Evolutionary conservation across 768 basidiomycete genomes (phyloP).

Genomic region (Leucogyrophana mollusca): DNA sequence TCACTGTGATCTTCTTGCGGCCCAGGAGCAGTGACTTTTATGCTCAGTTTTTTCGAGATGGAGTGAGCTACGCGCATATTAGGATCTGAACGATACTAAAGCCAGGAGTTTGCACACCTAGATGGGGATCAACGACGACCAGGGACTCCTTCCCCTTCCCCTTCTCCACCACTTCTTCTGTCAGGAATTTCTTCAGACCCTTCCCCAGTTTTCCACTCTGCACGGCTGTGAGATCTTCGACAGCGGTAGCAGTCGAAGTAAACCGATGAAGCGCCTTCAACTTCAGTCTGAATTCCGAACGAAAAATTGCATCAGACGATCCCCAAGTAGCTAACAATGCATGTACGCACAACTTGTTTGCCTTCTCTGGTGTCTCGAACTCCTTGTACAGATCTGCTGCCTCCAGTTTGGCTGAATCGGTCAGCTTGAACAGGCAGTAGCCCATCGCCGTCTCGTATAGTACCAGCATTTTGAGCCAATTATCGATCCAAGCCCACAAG

Average conservation of each 20-base stretch:
- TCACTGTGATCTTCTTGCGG: conserved; percentile 62
- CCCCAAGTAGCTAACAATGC: conserved; percentile 8
- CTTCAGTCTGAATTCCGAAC: conserved; percentile 62
- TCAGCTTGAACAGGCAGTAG: conserved; percentile 97
- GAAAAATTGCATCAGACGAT: conserved; percentile 2
- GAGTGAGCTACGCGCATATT: conserved; percentile 55
- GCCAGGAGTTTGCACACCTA: conserved; percentile 56
- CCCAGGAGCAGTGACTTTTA: conserved; percentile 71
- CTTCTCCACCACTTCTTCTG: conserved; percentile 82
- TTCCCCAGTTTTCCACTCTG: conserved; percentile 93
- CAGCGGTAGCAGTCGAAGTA: conserved; percentile 92
- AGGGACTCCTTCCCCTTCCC: conserved; percentile 85
- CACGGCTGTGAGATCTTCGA: conserved; percentile 93
- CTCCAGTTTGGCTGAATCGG: conserved; percentile 83
- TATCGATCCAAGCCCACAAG: neutral
- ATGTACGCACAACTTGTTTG: conserved; percentile 81
- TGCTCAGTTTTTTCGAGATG: conserved; percentile 91
- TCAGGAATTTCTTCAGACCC: conserved; percentile 89
- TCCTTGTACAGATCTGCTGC: conserved; percentile 87
- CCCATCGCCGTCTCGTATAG: conserved; percentile 95
- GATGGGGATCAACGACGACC: conserved; percentile 85
- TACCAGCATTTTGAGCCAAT: conserved; percentile 71
- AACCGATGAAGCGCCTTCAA: conserved; percentile 95
- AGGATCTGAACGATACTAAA: conserved; percentile 5
- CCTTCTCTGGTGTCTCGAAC: conserved; percentile 89